phyloP scores from a whole-genome alignment of 169 alveolate genomes.

The Cardiosporidium cionae region DNA sequence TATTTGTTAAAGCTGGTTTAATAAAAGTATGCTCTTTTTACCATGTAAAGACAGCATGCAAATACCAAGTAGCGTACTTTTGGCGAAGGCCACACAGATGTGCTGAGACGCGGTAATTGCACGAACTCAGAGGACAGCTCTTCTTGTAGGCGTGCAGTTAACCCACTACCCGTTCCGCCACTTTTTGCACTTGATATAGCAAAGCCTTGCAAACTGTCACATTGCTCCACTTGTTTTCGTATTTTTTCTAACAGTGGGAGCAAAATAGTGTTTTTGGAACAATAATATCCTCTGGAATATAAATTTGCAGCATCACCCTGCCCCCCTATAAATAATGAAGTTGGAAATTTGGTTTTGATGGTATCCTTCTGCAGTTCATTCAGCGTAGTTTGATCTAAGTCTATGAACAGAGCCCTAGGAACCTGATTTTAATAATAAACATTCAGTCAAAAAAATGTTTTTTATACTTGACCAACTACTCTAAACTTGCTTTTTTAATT shows the following conservation, averaged over 20 bases:
- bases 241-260: slow-evolving; percentile 92
- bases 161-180: slow-evolving; percentile 99
- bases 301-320: slow-evolving; percentile 99
- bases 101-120: slow-evolving; percentile 88
- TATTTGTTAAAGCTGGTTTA: too few relatives aligned
- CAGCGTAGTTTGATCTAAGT: not conserved
- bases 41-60: too few relatives aligned
- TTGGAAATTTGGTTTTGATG: not conserved
- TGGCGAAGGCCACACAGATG: slow-evolving; percentile 96
- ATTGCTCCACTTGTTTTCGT: slow-evolving; percentile 96
- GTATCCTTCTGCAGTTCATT: not conserved
- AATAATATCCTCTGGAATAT: slow-evolving; percentile 98
- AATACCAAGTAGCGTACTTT: too few relatives aligned
- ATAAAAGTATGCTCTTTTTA: too few relatives aligned
- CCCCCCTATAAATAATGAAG: slow-evolving; percentile 71
- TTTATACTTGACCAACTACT: not conserved
- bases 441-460: not conserved
- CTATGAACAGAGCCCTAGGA: not conserved
- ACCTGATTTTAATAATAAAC: not conserved
- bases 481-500: not conserved
- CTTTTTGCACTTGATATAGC: slow-evolving; percentile 96
- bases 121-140: slow-evolving; percentile 95
- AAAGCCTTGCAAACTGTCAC: slow-evolving; percentile 99
- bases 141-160: slow-evolving; percentile 94
- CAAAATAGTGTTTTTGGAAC: slow-evolving; percentile 92